These are phyloP conservation scores for Lactarius indigo DNA, from an alignment of 768 basidiomycete species.

Conservation along the genomic window DNA sequence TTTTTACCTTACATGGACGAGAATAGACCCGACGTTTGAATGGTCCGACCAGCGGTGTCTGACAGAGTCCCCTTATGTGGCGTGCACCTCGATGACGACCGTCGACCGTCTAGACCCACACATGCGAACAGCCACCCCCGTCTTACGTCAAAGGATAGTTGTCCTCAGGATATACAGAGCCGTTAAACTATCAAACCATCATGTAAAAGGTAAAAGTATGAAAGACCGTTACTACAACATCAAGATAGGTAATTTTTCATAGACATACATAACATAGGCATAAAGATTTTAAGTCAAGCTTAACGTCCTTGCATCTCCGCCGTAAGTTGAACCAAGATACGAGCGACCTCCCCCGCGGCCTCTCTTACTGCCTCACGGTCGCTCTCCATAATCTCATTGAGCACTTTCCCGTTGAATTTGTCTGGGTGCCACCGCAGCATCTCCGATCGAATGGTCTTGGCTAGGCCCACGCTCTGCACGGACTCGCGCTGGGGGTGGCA, in stretches of 20 bases:
- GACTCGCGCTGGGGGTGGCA: constrained; percentile 35
- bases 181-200: not conserved
- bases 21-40: constrained; percentile 2
- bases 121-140: not conserved
- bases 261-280: not conserved
- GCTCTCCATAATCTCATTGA: constrained; percentile 34
- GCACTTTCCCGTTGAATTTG: constrained; percentile 41
- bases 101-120: not conserved
- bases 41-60: not conserved
- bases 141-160: not conserved
- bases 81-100: not conserved
- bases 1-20: not conserved
- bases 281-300: not conserved
- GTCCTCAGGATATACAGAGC: not conserved
- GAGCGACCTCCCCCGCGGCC: constrained; percentile 39
- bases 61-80: not conserved
- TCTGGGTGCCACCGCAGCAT: constrained; percentile 55
- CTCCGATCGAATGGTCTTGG: constrained; percentile 42
- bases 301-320: not conserved
- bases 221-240: not conserved
- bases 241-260: not conserved
- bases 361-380: constrained; percentile 36
- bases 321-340: constrained; percentile 39
- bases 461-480: constrained; percentile 32
- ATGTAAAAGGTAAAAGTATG: not conserved